These are phyloP conservation scores for Ascochyta rabiei DNA, from an alignment of 2,329 filamentous ascomycete genomes.

Conservation along the genomic window DNA sequence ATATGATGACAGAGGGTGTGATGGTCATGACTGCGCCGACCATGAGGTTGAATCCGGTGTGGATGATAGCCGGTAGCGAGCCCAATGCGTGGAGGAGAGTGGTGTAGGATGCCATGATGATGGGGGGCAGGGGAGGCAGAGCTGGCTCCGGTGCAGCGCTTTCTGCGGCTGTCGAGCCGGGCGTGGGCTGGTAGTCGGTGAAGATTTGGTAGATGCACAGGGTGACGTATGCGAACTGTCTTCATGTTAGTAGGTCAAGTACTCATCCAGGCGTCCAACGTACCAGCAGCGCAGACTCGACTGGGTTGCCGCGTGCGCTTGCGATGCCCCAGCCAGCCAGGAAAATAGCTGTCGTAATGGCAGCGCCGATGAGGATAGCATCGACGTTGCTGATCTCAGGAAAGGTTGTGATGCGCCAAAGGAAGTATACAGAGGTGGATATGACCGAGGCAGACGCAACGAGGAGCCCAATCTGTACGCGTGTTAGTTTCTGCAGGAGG, in stretches of 20 bases:
- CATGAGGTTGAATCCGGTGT: conserved; percentile 83
- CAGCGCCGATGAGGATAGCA: conserved; percentile 88
- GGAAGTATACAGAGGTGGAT: conserved; percentile 91
- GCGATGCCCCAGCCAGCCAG: conserved; percentile 93
- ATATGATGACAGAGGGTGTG: conserved; percentile 94
- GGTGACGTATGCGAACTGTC: conserved; percentile 88
- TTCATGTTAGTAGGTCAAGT: conserved; percentile 10
- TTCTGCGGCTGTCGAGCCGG: conserved; percentile 57
- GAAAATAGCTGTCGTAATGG: conserved; percentile 90
- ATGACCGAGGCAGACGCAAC: conserved; percentile 89
- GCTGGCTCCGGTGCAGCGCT: conserved; percentile 71
- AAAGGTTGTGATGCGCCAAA: conserved; percentile 93
- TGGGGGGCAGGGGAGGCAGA: conserved; percentile 92
- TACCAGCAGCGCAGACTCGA: conserved; percentile 86
- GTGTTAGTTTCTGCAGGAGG: conserved; percentile 41
- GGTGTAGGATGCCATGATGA: conserved; percentile 98
- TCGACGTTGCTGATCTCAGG: conserved; percentile 92
- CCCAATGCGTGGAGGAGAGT: conserved; percentile 85
- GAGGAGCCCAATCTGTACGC: conserved; percentile 78
- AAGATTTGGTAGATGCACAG: conserved; percentile 99
- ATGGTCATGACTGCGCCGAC: conserved; percentile 94
- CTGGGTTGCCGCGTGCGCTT: conserved; percentile 89
- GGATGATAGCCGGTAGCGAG: conserved; percentile 80
- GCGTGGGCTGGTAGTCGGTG: conserved; percentile 92
- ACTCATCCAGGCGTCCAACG: conserved; percentile 11